Percentiles rank a stretch among this genome's conserved stretches.
These are phyloP conservation scores for Chamaenerion angustifolium DNA, from an alignment of 345 rosid genomes.

Conservation along the genomic window DNA sequence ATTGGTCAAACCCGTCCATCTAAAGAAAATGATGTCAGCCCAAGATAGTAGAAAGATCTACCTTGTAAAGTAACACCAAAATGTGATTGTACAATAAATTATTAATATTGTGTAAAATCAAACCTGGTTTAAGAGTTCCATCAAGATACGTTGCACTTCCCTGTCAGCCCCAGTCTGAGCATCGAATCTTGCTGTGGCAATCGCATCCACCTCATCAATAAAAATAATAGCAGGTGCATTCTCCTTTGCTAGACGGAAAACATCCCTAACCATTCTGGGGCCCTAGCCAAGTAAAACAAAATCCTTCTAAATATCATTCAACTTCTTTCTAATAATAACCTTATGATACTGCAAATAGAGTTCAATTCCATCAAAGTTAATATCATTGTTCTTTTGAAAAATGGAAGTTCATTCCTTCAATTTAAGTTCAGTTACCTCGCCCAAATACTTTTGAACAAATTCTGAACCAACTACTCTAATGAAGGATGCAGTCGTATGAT, in stretches of 20 bases:
- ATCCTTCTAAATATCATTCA: too few relatives aligned
- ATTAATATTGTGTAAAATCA: not conserved
- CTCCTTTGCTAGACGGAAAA: conserved; percentile 94
- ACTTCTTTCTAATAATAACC: too few relatives aligned
- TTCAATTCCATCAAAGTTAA: too few relatives aligned
- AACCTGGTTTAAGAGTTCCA: conserved; percentile 96
- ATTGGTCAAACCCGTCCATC: conserved; percentile 97
- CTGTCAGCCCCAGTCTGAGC: conserved; percentile 99
- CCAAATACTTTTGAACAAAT: conserved; percentile 95
- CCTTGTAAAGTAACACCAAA: conserved; percentile 3
- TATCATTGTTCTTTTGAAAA: too few relatives aligned
- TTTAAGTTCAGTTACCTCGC: conserved; percentile 46
- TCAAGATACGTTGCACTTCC: conserved; percentile 92
- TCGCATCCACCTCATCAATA: conserved; percentile 96
- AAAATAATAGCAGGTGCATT: conserved; percentile 98
- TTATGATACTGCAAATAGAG: not conserved
- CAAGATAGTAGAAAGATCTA: too few relatives aligned
- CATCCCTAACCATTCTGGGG: conserved; percentile 98
- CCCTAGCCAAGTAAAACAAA: conserved; percentile 30
- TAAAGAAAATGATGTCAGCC: conserved; percentile 7
- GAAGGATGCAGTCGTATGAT: conserved; percentile 92
- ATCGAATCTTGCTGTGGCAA: conserved; percentile 98
- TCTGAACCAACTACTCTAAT: conserved; percentile 98
- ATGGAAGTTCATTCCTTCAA: not conserved
- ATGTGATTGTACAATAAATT: conserved; percentile 1